Percentiles rank a stretch among this genome's conserved stretches.
These are phyloP conservation scores for Cyberlindnera japonica DNA, from an alignment of 805 yeast genomes.

Conservation along the genomic window DNA sequence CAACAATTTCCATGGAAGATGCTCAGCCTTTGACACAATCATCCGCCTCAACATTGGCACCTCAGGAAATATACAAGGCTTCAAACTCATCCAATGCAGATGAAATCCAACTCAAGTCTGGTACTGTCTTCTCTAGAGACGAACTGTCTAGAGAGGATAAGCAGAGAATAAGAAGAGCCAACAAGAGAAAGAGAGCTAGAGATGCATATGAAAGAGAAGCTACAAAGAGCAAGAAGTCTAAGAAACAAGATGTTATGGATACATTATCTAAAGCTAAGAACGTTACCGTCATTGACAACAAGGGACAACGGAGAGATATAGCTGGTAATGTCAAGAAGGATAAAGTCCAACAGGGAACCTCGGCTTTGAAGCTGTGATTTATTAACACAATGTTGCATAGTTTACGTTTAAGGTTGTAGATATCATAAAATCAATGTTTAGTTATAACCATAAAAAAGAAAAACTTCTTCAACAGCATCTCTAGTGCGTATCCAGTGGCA, in stretches of 20 bases:
- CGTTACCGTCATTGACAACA: constrained; percentile 70
- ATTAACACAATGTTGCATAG: neutral
- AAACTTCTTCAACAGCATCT: too few species aligned
- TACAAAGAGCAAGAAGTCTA: constrained; percentile 44
- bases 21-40: constrained; percentile 89
- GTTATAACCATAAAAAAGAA: too few species aligned
- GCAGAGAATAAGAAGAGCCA: constrained; percentile 81
- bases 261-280: constrained; percentile 71
- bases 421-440: too few species aligned
- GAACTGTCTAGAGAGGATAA: constrained; percentile 84
- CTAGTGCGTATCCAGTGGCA: too few species aligned
- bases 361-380: constrained; percentile 22
- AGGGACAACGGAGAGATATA: constrained; percentile 72
- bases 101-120: constrained; percentile 71
- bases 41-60: constrained; percentile 75
- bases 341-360: constrained; percentile 23
- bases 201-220: constrained; percentile 35
- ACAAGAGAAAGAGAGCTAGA: constrained; percentile 74
- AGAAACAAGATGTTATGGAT: constrained; percentile 61
- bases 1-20: constrained; percentile 89
- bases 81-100: constrained; percentile 43
- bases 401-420: too few species aligned
- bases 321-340: constrained; percentile 61
- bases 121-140: constrained; percentile 73
- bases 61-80: constrained; percentile 81